Evolutionary conservation across 1,139 yeast species (phyloP).

Genomic region (Spathaspora sp.): DNA sequence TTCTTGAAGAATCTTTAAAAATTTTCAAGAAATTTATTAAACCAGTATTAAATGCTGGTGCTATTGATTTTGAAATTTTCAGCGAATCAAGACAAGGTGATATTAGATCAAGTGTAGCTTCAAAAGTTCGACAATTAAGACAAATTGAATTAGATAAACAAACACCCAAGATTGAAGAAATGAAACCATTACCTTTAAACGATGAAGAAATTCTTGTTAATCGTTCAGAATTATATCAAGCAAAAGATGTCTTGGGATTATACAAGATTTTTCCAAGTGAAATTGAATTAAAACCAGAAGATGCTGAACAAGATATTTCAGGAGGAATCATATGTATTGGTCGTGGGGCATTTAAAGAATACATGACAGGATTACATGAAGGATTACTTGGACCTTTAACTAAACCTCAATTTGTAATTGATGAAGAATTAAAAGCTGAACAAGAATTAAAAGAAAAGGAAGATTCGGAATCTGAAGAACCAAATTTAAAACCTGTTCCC

Average conservation of each 20-base stretch:
- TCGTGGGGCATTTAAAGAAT: conserved; percentile 94
- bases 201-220: conserved; percentile 20
- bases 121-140: conserved; percentile 72
- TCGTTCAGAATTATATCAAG: conserved; percentile 45
- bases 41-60: conserved; percentile 84
- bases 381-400: conserved; percentile 92
- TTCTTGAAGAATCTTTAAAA: conserved; percentile 69
- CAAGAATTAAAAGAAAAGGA: conserved; percentile 33
- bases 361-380: conserved; percentile 85
- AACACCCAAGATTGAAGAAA: not conserved
- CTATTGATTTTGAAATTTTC: conserved; percentile 78
- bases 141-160: conserved; percentile 18
- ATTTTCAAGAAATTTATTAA: conserved; percentile 80
- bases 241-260: conserved; percentile 60
- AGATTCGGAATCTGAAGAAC: conserved; percentile 16
- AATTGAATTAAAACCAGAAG: conserved; percentile 44
- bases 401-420: conserved; percentile 45
- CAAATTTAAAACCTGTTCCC: conserved; percentile 46
- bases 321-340: conserved; percentile 95
- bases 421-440: conserved; percentile 29
- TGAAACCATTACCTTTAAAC: conserved; percentile 12
- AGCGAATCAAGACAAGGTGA: conserved; percentile 86
- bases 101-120: conserved; percentile 78
- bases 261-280: conserved; percentile 40
- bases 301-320: conserved; percentile 44